A percentile compares a stretch with the other conserved stretches of the same genome.
phyloP scores from a whole-genome alignment of 441 rosid genomes.

The Sinapis alba region DNA sequence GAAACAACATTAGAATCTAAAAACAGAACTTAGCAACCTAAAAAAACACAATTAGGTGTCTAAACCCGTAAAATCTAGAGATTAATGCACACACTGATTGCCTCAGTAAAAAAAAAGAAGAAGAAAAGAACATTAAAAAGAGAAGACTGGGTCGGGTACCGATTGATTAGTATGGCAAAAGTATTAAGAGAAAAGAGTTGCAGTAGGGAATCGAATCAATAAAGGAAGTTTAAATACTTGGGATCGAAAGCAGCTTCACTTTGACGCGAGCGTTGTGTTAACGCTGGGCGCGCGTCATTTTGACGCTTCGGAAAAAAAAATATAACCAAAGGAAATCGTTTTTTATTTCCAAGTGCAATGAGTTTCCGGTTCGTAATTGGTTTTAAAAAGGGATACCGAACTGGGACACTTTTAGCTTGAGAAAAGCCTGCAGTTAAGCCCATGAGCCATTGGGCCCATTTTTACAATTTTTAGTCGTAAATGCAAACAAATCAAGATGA shows the following conservation, averaged over 20 bases:
- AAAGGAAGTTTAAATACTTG: background rate
- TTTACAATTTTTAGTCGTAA: background rate
- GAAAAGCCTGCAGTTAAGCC: background rate
- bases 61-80: no score
- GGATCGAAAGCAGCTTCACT: background rate
- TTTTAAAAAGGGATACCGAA: background rate
- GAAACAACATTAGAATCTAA: background rate
- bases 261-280: slow-evolving; percentile 4
- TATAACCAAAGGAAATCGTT: background rate
- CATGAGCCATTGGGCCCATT: background rate
- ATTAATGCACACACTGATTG: no score
- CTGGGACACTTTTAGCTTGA: background rate
- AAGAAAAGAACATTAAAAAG: background rate
- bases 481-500: slow-evolving; percentile 11
- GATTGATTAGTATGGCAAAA: background rate
- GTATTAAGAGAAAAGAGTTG: background rate
- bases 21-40: background rate
- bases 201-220: background rate
- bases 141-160: background rate
- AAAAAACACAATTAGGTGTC: background rate
- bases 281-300: background rate
- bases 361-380: background rate
- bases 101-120: no score
- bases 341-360: background rate
- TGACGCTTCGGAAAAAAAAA: background rate